Conservation (phyloP, 768 basidiomycete genomes). For the Dendrothele bispora region DNA sequence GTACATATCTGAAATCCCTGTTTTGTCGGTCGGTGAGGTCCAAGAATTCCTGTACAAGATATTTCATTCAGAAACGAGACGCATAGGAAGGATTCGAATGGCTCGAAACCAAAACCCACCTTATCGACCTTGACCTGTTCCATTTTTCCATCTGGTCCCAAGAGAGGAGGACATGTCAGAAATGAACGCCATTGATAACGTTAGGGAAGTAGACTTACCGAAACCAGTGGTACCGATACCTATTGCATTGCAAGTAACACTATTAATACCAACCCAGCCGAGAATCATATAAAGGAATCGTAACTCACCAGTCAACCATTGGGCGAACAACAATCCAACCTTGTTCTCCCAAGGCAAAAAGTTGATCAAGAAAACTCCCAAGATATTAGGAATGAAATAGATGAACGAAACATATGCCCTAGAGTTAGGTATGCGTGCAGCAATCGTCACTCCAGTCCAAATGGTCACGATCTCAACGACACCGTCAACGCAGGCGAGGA, state of each 20-base stretch:
- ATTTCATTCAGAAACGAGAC: not conserved
- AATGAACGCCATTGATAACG: not conserved
- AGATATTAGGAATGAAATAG: constrained; percentile 64
- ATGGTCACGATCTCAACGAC: constrained; percentile 66
- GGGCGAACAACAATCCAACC: constrained; percentile 59
- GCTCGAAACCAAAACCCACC: constrained; percentile 38
- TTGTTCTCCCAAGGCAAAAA: constrained; percentile 64
- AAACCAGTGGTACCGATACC: constrained; percentile 59
- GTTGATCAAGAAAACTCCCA: constrained; percentile 63
- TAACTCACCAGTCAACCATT: constrained; percentile 52
- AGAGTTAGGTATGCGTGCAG: constrained; percentile 53
- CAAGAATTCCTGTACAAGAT: constrained; percentile 53
- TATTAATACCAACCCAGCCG: not conserved
- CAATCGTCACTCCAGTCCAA: constrained; percentile 60
- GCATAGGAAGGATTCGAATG: constrained; percentile 5
- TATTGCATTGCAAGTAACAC: constrained; percentile 5
- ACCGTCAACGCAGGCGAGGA: constrained; percentile 68
- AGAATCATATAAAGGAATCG: too few species aligned
- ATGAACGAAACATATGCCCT: constrained; percentile 61
- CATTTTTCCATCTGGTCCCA: constrained; percentile 64
- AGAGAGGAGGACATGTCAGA: constrained; percentile 33
- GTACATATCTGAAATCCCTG: constrained; percentile 70
- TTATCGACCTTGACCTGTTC: constrained; percentile 64
- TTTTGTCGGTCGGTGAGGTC: constrained; percentile 76
- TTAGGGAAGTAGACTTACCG: constrained; percentile 13